Conservation (phyloP, 257 asterid species). For the Solanum dulcamara region DNA sequence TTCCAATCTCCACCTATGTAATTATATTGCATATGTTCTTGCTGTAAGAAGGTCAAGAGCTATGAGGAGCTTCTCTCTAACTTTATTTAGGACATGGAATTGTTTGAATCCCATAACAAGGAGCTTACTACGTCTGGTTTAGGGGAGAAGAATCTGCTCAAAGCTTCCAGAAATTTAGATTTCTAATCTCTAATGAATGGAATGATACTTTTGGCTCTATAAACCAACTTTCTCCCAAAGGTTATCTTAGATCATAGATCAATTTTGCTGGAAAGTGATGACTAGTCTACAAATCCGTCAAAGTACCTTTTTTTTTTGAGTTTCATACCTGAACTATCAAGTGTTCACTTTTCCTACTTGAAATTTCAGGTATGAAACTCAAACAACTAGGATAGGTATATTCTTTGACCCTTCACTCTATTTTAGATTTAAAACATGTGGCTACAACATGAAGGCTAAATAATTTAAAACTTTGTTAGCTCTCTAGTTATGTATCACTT, state of each 20-base stretch:
- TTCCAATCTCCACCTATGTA: not conserved
- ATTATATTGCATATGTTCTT: not conserved
- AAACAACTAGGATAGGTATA: too few species aligned
- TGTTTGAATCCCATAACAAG: not conserved
- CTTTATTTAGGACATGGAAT: not conserved
- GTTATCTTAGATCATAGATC: not conserved
- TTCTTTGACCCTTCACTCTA: too few species aligned
- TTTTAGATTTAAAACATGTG: not conserved
- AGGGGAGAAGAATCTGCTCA: not conserved
- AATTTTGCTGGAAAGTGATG: not conserved
- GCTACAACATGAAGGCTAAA: not conserved
- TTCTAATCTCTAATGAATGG: not conserved
- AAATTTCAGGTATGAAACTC: not conserved
- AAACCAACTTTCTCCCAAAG: not conserved
- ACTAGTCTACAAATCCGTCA: not conserved
- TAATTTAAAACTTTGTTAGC: not conserved
- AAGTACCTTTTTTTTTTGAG: not conserved
- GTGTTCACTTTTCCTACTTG: not conserved
- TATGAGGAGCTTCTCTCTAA: not conserved
- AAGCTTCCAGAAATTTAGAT: not conserved
- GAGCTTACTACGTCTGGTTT: not conserved
- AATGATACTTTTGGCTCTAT: not conserved
- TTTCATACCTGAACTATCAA: not conserved
- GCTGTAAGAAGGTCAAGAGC: not conserved
- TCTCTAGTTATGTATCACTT: not conserved